Evolutionary conservation across 2,329 filamentous ascomycete genomes (phyloP), one percentile per base, ranked within the genome.

Genomic region (Cordyceps cicadae): DNA sequence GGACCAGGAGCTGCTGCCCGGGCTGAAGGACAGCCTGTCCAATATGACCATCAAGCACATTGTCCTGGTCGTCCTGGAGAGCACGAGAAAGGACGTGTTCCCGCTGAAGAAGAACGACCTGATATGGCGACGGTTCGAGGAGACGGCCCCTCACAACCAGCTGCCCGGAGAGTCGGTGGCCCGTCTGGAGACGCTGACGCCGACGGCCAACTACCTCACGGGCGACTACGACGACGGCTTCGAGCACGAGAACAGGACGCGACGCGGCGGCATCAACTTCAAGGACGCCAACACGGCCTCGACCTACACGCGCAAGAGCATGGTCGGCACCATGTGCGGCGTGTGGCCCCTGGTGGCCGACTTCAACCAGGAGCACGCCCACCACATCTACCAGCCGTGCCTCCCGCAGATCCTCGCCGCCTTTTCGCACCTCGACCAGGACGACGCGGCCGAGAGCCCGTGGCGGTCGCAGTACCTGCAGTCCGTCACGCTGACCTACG

Each of bases 361-460:
- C 37, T 76, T 76, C 58, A 77, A 78, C 48, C 68, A 71, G 24
- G 76, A 79, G 61, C 72, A 72, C 55, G 64, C 69, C 3, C 70
- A 77, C 37, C 71, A 77, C 58, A 68, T 77, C 21, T 78, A 78
- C 62, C 75, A 78, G 51, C 76, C 77, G 0, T 77, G 74, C n/a
- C 62, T 74, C n/a, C 64, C 74, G 6, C 67, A 75, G 9, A 69
- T 70, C n/a, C 58, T 76, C 52, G 74, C 72, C 46, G 60, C 60
- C 17, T 57, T 61, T 32, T 34, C 64, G 1, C 54, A 70, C 1
- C 64, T 66, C 14, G 62, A 55, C 1, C 45, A 60, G 2, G 48
- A 60, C 6, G 60, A 60, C 5, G 45, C 54, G 0, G 55, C 62
- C 9, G 68, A 64, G 24, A 72, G 64, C 52, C 67, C 66, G 7